These are phyloP conservation scores for Scutellaria galericulata DNA, from an alignment of 257 asterid genomes.

Conservation along the genomic window DNA sequence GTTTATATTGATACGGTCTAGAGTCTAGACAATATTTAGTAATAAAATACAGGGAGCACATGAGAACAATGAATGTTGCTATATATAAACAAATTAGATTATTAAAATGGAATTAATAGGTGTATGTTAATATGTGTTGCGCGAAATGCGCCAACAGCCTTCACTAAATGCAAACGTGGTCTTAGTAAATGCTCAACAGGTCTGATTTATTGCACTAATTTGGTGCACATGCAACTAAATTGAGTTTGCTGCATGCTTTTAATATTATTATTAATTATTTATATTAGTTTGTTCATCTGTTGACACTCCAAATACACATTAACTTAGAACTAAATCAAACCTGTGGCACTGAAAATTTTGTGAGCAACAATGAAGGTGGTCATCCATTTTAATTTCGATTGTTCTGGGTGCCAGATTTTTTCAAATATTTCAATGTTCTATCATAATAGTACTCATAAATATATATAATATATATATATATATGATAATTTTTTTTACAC, in stretches of 20 bases:
- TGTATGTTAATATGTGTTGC: constrained; percentile 44
- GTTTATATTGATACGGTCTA: neutral
- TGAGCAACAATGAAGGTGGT: constrained; percentile 18
- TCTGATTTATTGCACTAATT: constrained; percentile 47
- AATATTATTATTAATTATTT: neutral
- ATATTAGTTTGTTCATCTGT: neutral
- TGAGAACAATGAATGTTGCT: constrained; percentile 30
- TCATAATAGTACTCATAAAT: neutral
- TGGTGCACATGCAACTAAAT: constrained; percentile 48
- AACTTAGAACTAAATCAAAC: constrained; percentile 25
- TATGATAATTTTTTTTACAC: too few species aligned
- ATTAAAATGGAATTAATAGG: constrained; percentile 33
- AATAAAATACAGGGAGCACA: constrained; percentile 15
- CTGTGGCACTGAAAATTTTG: constrained; percentile 45
- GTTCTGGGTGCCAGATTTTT: constrained; percentile 25
- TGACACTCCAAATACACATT: constrained; percentile 22
- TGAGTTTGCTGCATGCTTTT: too few species aligned
- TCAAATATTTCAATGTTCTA: neutral
- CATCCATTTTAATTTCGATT: constrained; percentile 17
- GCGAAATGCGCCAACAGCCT: constrained; percentile 60
- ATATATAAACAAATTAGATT: neutral
- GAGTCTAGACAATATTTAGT: neutral
- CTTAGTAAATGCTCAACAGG: constrained; percentile 59
- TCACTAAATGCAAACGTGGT: constrained; percentile 74
- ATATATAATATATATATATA: too few species aligned